Evolutionary conservation across 768 basidiomycete genomes (phyloP).

Genomic region (Chiua virens): DNA sequence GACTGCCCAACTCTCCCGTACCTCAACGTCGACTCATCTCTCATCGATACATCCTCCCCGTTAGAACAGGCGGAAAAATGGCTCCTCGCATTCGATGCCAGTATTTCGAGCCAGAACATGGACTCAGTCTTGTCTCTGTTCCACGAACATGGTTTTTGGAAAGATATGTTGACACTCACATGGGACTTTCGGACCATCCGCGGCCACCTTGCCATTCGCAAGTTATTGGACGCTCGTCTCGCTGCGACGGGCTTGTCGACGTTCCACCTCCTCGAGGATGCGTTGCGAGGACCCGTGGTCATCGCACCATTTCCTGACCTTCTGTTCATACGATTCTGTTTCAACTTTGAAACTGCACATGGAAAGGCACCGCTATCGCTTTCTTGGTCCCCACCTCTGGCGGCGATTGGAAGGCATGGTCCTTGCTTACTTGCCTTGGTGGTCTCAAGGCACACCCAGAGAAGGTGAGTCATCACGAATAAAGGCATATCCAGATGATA

Average conservation of each 20-base stretch:
- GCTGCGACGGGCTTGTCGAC: conserved; percentile 14
- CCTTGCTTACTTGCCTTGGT: conserved; percentile 58
- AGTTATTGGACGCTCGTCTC: conserved; percentile 40
- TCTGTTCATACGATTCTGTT: conserved; percentile 55
- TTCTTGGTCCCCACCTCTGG: conserved; percentile 45
- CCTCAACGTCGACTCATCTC: conserved; percentile 17
- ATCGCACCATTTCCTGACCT: conserved; percentile 49
- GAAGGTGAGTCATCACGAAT: conserved; percentile 23
- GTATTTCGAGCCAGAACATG: conserved; percentile 1
- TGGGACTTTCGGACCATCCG: conserved; percentile 54
- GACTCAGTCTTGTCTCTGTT: conserved; percentile 13
- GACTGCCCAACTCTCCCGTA: conserved; percentile 21
- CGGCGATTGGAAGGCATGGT: conserved; percentile 57
- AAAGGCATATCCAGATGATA: background rate
- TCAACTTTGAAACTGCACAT: conserved; percentile 51
- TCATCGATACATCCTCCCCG: conserved; percentile 10
- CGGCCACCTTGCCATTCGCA: conserved; percentile 35
- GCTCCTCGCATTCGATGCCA: conserved; percentile 17
- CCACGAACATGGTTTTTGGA: conserved; percentile 40
- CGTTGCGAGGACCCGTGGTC: conserved; percentile 31
- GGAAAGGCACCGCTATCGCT: conserved; percentile 54
- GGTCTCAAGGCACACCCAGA: conserved; percentile 54
- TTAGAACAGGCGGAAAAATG: conserved; percentile 10
- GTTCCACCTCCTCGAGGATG: conserved; percentile 22
- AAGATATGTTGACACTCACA: conserved; percentile 52